Evolutionary conservation across 208 protist genomes (phyloP).

Genomic region (Trypanosoma boissoni): DNA sequence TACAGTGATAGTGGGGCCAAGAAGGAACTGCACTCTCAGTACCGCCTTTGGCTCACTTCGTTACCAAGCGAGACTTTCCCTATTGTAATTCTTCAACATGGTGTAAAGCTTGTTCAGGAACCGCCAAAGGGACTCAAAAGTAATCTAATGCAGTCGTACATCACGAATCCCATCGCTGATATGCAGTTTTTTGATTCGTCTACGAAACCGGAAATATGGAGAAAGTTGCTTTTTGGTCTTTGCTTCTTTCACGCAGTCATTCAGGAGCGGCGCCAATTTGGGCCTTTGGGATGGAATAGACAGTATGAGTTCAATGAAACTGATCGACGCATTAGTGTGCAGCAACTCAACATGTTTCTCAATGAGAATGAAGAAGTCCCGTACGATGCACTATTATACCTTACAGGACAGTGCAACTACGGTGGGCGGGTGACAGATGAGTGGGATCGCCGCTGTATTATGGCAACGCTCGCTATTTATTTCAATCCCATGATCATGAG

Average conservation of each 20-base stretch:
- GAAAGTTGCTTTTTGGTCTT: constrained; percentile 93
- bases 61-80: constrained; percentile 97
- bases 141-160: constrained; percentile 95
- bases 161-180: constrained; percentile 87
- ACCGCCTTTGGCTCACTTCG: constrained; percentile 98
- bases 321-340: constrained; percentile 94
- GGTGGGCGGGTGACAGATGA: constrained; percentile 94
- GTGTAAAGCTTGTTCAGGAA: constrained; percentile 98
- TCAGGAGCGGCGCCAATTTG: constrained; percentile 95
- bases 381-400: constrained; percentile 93
- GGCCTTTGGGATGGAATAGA: constrained; percentile 96
- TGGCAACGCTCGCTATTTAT: constrained; percentile 86
- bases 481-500: constrained; percentile 85
- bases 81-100: constrained; percentile 97
- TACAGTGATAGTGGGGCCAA: constrained; percentile 88
- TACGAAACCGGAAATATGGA: constrained; percentile 82
- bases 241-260: constrained; percentile 97
- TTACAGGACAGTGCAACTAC: constrained; percentile 93
- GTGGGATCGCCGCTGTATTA: constrained; percentile 91
- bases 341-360: constrained; percentile 95
- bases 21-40: constrained; percentile 91
- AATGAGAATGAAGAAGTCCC: constrained; percentile 90
- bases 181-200: constrained; percentile 79
- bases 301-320: constrained; percentile 98
- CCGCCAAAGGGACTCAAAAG: constrained; percentile 96